These are phyloP conservation scores for Madurella fahalii DNA, from an alignment of 2,329 filamentous ascomycete genomes.

Conservation along the genomic window DNA sequence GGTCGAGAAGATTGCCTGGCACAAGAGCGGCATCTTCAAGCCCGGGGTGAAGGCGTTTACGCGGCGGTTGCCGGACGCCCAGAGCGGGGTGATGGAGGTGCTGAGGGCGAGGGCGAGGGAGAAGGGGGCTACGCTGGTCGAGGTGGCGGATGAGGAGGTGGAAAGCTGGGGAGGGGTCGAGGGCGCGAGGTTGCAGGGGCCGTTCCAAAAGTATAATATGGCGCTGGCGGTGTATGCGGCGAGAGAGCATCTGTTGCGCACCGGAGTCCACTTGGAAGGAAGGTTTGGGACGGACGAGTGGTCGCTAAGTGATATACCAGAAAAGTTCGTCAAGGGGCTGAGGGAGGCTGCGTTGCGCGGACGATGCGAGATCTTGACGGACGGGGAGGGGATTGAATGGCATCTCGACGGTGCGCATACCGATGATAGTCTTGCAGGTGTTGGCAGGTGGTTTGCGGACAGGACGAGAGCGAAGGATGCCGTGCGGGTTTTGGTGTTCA, in stretches of 20 bases:
- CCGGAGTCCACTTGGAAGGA: constrained; percentile 18
- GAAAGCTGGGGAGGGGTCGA: constrained; percentile 40
- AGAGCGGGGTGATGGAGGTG: constrained; percentile 27
- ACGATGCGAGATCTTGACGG: constrained; percentile 65
- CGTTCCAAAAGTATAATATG: constrained; percentile 57
- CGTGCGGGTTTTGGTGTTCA: constrained; percentile 69
- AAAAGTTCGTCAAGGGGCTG: constrained; percentile 60
- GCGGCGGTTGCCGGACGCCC: constrained; percentile 6
- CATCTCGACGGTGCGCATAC: constrained; percentile 88
- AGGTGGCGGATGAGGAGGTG: constrained; percentile 38
- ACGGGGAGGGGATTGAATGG: constrained; percentile 59
- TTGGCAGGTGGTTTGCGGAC: constrained; percentile 70
- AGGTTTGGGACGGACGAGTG: constrained; percentile 19
- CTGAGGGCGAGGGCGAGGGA: constrained; percentile 50
- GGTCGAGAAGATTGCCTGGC: constrained; percentile 65
- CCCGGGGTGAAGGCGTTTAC: constrained; percentile 36
- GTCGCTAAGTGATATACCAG: constrained; percentile 36
- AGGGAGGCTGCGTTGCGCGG: constrained; percentile 66
- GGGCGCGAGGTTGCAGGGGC: constrained; percentile 41
- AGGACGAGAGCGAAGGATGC: constrained; percentile 26
- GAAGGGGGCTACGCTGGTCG: constrained; percentile 45
- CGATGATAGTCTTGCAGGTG: constrained; percentile 72
- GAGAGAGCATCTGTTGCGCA: constrained; percentile 49
- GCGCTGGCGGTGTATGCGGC: constrained; percentile 55
- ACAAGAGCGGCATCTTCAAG: constrained; percentile 70